phyloP scores from a whole-genome alignment of 2,329 filamentous ascomycete species.

The Epichloe baconii region DNA sequence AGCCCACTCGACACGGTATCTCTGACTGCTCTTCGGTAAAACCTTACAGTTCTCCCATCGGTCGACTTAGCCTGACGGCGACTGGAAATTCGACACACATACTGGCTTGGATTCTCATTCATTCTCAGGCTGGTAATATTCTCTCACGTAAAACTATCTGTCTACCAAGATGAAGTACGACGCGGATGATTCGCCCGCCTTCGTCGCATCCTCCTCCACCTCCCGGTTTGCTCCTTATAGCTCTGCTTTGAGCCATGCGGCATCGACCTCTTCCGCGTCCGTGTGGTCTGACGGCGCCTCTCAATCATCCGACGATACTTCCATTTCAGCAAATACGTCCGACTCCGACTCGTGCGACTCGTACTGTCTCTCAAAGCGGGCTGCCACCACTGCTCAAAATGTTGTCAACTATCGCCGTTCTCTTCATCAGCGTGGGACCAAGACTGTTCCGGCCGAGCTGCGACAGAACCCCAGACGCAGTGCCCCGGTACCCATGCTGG shows the following conservation, averaged over 20 bases:
- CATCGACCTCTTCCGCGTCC: constrained; percentile 63
- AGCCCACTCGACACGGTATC: constrained; percentile 21
- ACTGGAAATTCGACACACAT: constrained; percentile 32
- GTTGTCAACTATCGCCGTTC: constrained; percentile 12
- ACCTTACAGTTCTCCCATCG: constrained; percentile 27
- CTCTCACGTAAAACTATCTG: constrained; percentile 14
- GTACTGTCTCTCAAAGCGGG: constrained; percentile 22
- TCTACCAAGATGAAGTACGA: constrained; percentile 45
- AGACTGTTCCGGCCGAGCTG: constrained; percentile 44
- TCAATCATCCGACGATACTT: constrained; percentile 57
- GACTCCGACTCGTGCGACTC: constrained; percentile 37
- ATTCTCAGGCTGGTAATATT: constrained; percentile 14
- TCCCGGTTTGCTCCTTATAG: constrained; percentile 47
- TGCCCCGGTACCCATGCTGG: constrained; percentile 38
- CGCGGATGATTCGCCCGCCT: constrained; percentile 39
- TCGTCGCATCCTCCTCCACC: constrained; percentile 27
- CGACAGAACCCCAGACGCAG: constrained; percentile 52
- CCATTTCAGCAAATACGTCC: constrained; percentile 47
- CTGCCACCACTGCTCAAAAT: constrained; percentile 11
- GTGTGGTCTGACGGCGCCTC: constrained; percentile 64
- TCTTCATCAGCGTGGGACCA: constrained; percentile 18
- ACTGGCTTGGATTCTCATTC: constrained; percentile 16
- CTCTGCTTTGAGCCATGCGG: constrained; percentile 58
- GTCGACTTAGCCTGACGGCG: constrained; percentile 39
- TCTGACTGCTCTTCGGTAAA: constrained; percentile 18